phyloP scores from a whole-genome alignment of 345 rosid species.

The Turnera subulata region DNA sequence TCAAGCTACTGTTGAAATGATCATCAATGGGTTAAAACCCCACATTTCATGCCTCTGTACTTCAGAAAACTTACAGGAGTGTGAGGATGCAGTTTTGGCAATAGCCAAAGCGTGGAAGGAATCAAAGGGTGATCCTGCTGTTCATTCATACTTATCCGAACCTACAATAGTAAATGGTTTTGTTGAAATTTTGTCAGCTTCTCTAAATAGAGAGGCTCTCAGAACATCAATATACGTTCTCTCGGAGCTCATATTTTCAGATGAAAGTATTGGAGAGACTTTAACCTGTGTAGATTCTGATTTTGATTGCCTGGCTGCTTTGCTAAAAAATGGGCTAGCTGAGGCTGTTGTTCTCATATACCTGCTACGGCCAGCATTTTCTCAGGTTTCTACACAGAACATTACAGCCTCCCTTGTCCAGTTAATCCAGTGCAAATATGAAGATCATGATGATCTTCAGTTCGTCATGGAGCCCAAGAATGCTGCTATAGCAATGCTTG shows the following conservation, averaged over 20 bases:
- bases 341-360: slow-evolving; percentile 56
- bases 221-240: slow-evolving; percentile 47
- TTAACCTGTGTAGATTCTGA: slow-evolving; percentile 58
- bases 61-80: slow-evolving; percentile 54
- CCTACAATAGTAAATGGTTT: slow-evolving; percentile 48
- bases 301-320: slow-evolving; percentile 50
- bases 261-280: slow-evolving; percentile 46
- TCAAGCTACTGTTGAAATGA: slow-evolving; percentile 48
- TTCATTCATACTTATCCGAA: slow-evolving; percentile 50
- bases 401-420: slow-evolving; percentile 51
- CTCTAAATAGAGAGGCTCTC: slow-evolving; percentile 49
- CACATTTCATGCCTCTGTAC: slow-evolving; percentile 50
- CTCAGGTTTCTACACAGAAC: slow-evolving; percentile 48
- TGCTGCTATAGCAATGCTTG: slow-evolving; percentile 54
- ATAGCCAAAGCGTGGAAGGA: slow-evolving; percentile 57
- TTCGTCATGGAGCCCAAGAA: slow-evolving; percentile 48
- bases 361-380: slow-evolving; percentile 48
- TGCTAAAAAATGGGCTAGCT: slow-evolving; percentile 54
- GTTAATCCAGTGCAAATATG: slow-evolving; percentile 32
- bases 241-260: slow-evolving; percentile 38
- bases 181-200: slow-evolving; percentile 51
- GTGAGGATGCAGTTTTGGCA: slow-evolving; percentile 51
- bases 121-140: slow-evolving; percentile 44
- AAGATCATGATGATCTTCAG: slow-evolving; percentile 35
- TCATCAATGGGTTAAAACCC: slow-evolving; percentile 47